Evolutionary conservation across 1,139 yeast species (phyloP).

Genomic region (Debaryomyces sp.): DNA sequence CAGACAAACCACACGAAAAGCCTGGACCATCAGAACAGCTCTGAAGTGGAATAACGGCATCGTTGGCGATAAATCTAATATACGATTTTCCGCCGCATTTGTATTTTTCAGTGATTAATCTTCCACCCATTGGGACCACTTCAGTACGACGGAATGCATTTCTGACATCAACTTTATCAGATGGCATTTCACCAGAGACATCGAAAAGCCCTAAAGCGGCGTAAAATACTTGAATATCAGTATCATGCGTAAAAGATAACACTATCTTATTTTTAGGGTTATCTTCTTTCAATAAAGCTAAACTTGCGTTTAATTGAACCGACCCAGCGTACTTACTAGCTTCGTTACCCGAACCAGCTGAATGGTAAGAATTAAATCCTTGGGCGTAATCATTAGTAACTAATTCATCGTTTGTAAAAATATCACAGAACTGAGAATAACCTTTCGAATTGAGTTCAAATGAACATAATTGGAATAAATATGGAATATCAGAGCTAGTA

Average conservation of each 20-base stretch:
- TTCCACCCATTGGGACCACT: slow-evolving; percentile 59
- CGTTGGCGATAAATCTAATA: slow-evolving; percentile 55
- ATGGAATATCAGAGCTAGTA: slow-evolving; percentile 41
- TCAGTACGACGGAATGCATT: slow-evolving; percentile 50
- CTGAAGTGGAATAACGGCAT: slow-evolving; percentile 57
- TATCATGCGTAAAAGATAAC: slow-evolving; percentile 58
- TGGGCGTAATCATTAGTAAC: slow-evolving; percentile 44
- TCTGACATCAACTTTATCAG: slow-evolving; percentile 35
- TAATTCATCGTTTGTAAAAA: slow-evolving; percentile 55
- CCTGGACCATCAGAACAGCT: slow-evolving; percentile 59
- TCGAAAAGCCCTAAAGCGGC: slow-evolving; percentile 52
- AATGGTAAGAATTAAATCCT: slow-evolving; percentile 50
- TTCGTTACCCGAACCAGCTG: slow-evolving; percentile 53
- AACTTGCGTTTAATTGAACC: slow-evolving; percentile 43
- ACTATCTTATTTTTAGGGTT: slow-evolving; percentile 30
- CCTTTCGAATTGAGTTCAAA: slow-evolving; percentile 57
- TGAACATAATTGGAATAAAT: slow-evolving; percentile 50
- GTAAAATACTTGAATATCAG: slow-evolving; percentile 51
- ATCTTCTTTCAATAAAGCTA: slow-evolving; percentile 33
- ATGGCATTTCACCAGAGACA: slow-evolving; percentile 33
- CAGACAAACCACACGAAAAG: slow-evolving; percentile 52
- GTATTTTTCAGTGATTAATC: slow-evolving; percentile 52
- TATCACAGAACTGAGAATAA: slow-evolving; percentile 48
- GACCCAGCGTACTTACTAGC: slow-evolving; percentile 31
- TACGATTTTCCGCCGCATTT: slow-evolving; percentile 40